These are phyloP conservation scores for Lipomyces mesembrius DNA, from an alignment of 805 yeast species.

Conservation along the genomic window DNA sequence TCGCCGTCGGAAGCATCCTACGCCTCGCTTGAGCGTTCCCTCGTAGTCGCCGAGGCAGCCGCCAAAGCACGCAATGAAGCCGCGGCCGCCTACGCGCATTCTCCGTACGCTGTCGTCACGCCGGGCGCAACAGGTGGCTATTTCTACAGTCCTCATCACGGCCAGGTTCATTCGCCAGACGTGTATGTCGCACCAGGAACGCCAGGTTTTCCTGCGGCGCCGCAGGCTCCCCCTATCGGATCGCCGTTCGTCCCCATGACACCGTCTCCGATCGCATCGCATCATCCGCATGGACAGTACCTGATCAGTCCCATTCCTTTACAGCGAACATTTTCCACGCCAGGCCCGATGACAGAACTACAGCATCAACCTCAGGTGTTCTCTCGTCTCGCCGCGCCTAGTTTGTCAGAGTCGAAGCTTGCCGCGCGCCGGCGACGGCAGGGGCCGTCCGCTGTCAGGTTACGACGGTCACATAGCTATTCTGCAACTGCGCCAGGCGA, in stretches of 20 bases:
- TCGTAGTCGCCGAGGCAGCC: constrained; percentile 34
- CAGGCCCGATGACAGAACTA: constrained; percentile 16
- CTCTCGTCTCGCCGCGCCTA: constrained; percentile 2
- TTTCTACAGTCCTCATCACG: constrained; percentile 8
- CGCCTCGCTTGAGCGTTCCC: constrained; percentile 34
- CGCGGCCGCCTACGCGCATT: not conserved
- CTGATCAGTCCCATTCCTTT: constrained; percentile 16
- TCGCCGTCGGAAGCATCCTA: constrained; percentile 36
- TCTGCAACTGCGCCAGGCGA: constrained; percentile 16
- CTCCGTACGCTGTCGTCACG: constrained; percentile 2
- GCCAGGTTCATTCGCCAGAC: constrained; percentile 13
- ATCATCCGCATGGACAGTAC: constrained; percentile 10
- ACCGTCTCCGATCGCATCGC: constrained; percentile 12
- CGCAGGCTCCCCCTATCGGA: not conserved
- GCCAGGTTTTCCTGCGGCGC: constrained; percentile 2
- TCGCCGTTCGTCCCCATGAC: constrained; percentile 2
- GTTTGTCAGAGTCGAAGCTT: constrained; percentile 19
- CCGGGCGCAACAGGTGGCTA: not conserved
- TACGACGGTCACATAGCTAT: constrained; percentile 32
- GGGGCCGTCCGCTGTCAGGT: constrained; percentile 30
- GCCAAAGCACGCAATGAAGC: constrained; percentile 16
- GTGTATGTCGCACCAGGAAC: constrained; percentile 2
- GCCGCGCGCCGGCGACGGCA: constrained; percentile 32
- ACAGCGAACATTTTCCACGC: constrained; percentile 27
- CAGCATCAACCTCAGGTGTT: constrained; percentile 9